A percentile compares a stretch with the other conserved stretches of the same genome.
These are phyloP conservation scores for Chenopodium album DNA, from an alignment of 148 eudicot genomes.

Conservation along the genomic window DNA sequence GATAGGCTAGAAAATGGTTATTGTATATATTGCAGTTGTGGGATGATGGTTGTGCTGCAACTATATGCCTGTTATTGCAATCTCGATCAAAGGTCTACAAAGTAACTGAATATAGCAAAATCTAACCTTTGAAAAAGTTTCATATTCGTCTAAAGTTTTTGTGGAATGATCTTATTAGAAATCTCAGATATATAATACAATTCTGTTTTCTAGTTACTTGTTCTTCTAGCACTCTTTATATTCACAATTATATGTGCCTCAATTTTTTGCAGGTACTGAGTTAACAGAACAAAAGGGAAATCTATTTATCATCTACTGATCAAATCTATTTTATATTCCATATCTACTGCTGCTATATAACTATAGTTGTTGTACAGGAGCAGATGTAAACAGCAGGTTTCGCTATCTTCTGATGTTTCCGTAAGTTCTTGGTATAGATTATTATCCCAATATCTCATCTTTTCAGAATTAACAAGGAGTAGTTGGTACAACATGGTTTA, in stretches of 20 bases:
- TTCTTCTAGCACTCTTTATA: no score
- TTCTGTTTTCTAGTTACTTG: not conserved
- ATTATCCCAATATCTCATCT: not conserved
- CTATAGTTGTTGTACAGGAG: not conserved
- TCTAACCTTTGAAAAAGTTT: no score
- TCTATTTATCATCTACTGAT: no score
- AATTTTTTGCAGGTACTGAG: not conserved
- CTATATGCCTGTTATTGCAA: not conserved
- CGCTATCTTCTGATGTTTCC: not conserved
- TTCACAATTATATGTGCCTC: not conserved
- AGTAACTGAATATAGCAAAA: not conserved
- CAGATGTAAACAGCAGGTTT: not conserved
- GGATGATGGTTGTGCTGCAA: not conserved
- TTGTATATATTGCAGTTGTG: not conserved
- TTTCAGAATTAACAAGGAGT: not conserved
- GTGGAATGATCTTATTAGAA: not conserved
- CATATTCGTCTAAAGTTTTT: no score
- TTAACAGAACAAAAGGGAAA: no score
- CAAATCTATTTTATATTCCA: not conserved
- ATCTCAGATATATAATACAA: not conserved
- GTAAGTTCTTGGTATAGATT: not conserved
- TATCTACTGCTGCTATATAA: not conserved
- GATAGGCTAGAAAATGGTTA: no score
- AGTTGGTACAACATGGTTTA: not conserved
- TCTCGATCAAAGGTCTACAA: not conserved